phyloP scores from a whole-genome alignment of 345 rosid species.

The Balakata baccata region DNA sequence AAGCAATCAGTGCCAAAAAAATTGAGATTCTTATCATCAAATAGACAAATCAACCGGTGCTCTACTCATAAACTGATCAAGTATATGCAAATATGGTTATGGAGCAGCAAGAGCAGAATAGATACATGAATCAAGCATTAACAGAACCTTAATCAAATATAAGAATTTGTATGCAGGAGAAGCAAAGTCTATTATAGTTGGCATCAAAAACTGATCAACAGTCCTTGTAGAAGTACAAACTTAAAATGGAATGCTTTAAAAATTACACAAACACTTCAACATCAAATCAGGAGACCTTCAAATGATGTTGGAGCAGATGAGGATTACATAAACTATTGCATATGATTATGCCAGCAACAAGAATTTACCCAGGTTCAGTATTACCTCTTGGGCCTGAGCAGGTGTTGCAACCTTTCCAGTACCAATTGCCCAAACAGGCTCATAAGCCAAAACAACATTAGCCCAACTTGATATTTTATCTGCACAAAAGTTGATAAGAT shows the following conservation, averaged over 20 bases:
- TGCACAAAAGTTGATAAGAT: slow-evolving; percentile 24
- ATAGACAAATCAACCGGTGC: not conserved
- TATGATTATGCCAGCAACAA: not conserved
- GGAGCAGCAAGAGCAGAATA: not conserved
- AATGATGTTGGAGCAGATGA: not conserved
- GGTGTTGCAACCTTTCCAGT: slow-evolving; percentile 81
- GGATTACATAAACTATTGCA: no score
- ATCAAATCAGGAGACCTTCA: not conserved
- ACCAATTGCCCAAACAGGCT: slow-evolving; percentile 89
- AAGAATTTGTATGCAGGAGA: not conserved
- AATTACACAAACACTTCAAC: not conserved
- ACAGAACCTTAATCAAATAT: not conserved
- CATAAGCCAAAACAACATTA: slow-evolving; percentile 64
- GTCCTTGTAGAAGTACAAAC: not conserved
- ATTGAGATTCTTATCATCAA: not conserved
- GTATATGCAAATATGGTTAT: not conserved
- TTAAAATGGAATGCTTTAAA: not conserved
- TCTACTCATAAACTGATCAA: not conserved
- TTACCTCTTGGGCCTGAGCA: slow-evolving; percentile 76
- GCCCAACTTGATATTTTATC: slow-evolving; percentile 53
- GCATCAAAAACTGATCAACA: not conserved
- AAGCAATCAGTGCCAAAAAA: not conserved
- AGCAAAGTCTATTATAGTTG: not conserved
- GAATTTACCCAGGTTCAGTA: not conserved
- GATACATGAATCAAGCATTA: not conserved